phyloP scores from a whole-genome alignment of 306 rosid species.

The Vicia faba region DNA sequence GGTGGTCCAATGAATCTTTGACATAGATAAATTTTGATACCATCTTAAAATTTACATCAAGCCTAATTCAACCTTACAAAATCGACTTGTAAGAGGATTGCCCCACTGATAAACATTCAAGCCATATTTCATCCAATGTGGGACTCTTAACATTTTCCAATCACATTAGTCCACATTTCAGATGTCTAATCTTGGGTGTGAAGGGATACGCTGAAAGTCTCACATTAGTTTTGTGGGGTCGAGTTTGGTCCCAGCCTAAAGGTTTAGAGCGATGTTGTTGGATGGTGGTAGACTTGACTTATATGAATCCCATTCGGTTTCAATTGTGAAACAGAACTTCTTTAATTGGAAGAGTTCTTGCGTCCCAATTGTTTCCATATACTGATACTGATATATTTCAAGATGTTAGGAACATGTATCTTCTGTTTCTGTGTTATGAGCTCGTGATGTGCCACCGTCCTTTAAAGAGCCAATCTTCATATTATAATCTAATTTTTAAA shows the following conservation, averaged over 20 bases:
- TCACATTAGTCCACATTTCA: background rate
- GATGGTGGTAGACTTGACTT: constrained; percentile 14
- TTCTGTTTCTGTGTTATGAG: constrained; percentile 17
- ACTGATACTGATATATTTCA: constrained; percentile 25
- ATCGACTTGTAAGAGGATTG: too few species aligned
- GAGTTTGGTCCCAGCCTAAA: background rate
- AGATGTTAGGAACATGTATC: background rate
- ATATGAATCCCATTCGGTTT: constrained; percentile 15
- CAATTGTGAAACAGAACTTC: background rate
- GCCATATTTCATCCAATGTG: too few species aligned
- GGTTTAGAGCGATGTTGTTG: background rate
- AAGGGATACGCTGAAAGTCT: background rate
- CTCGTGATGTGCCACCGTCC: background rate
- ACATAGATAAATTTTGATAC: too few species aligned
- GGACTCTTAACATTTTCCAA: background rate
- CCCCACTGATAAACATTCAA: too few species aligned
- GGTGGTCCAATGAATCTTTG: too few species aligned
- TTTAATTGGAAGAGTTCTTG: background rate
- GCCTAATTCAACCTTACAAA: too few species aligned
- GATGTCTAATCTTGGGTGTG: background rate
- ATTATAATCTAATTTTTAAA: too few species aligned
- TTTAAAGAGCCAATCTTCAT: too few species aligned
- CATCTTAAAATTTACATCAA: too few species aligned
- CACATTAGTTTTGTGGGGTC: background rate
- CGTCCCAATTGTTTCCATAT: constrained; percentile 5